Evolutionary conservation across 352 stramenopile genomes (phyloP).

Genomic region (Pilasporangium apinafurcum): DNA sequence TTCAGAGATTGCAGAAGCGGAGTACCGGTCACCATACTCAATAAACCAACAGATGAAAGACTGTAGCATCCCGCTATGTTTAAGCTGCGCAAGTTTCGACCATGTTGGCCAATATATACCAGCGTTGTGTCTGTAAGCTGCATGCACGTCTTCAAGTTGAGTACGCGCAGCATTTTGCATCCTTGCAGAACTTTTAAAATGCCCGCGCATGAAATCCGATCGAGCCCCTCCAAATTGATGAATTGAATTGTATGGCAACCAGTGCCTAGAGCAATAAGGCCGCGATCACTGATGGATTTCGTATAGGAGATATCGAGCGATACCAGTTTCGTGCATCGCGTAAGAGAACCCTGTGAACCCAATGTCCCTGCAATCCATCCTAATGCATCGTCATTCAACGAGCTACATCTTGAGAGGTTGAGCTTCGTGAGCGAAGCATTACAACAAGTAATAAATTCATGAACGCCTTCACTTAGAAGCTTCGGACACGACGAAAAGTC

Average conservation of each 20-base stretch:
- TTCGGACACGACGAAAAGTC: conserved; percentile 54
- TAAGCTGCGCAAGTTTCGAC: conserved; percentile 40
- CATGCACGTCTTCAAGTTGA: conserved; percentile 54
- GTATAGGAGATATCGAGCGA: conserved; percentile 72
- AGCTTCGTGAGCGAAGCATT: conserved; percentile 41
- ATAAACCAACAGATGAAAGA: conserved; percentile 46
- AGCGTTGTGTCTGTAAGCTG: conserved; percentile 53
- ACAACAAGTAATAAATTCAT: conserved; percentile 71
- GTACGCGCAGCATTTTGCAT: conserved; percentile 44
- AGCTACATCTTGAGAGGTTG: conserved; percentile 49
- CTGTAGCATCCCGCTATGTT: conserved; percentile 59
- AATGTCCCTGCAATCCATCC: conserved; percentile 64
- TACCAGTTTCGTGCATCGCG: conserved; percentile 46
- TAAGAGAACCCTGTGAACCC: conserved; percentile 54
- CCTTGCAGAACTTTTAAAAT: conserved; percentile 37
- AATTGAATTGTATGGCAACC: conserved; percentile 62
- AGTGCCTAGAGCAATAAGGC: conserved; percentile 33
- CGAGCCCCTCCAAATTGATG: conserved; percentile 64
- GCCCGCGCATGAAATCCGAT: conserved; percentile 41
- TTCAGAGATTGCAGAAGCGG: conserved; percentile 54
- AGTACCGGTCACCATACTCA: conserved; percentile 42
- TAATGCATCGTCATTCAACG: conserved; percentile 65
- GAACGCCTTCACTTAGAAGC: conserved; percentile 48
- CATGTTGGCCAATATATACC: conserved; percentile 36
- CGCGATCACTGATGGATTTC: conserved; percentile 45